Evolutionary conservation across 192 early-diverging fungal genomes (phyloP).

Genomic region (Jimgerdemannia lactiflua): DNA sequence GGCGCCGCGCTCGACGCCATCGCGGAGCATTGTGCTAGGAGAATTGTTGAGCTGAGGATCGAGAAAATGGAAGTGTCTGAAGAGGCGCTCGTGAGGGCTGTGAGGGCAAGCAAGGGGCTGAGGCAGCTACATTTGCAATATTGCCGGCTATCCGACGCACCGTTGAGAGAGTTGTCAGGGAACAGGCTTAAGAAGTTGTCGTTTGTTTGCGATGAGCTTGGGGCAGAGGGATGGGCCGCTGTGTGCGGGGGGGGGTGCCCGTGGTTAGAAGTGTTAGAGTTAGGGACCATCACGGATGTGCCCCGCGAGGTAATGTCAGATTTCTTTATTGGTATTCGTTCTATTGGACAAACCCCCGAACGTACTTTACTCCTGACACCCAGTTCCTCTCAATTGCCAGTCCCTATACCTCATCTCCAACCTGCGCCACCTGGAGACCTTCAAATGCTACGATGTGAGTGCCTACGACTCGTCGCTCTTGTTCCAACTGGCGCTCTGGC

Average conservation of each 20-base stretch:
- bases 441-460: not conserved
- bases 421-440: not conserved
- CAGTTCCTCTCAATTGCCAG: not conserved
- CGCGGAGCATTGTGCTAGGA: not conserved
- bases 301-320: not conserved
- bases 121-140: not conserved
- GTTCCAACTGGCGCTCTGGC: too few relatives aligned
- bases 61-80: not conserved
- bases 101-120: not conserved
- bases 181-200: not conserved
- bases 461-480: too few relatives aligned
- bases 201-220: not conserved
- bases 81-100: not conserved
- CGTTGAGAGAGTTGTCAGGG: not conserved
- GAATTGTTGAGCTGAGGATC: not conserved
- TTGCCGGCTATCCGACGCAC: not conserved
- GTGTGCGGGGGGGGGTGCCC: not conserved
- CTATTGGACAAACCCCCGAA: not conserved
- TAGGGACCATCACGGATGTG: not conserved
- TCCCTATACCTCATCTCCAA: not conserved
- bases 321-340: not conserved
- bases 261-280: not conserved
- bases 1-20: not conserved
- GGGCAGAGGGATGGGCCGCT: not conserved
- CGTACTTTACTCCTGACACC: not conserved